Evolutionary conservation across 306 rosid species (phyloP), one percentile per base, ranked within the genome.

Genomic region (Rubus idaeus): DNA sequence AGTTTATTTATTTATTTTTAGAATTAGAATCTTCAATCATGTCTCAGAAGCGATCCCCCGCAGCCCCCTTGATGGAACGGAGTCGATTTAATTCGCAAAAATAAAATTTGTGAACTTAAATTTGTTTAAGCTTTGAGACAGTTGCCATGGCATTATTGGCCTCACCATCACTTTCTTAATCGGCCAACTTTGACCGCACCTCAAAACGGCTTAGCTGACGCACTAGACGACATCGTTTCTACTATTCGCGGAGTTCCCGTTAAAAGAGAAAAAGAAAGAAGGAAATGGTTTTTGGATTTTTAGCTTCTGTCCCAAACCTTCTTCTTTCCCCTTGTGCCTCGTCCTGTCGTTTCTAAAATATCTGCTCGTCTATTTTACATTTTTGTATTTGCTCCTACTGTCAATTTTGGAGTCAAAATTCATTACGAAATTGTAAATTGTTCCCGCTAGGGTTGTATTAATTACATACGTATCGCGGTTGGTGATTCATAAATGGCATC

Each of bases 401-500:
- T 45, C 69, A 60, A 45, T 74, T n/a, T 60, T 45, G 56, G 4
- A 30, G 35, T 66, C 46, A 40, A 6, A 42, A 21, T 73, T 57
- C 2, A 5, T 45, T 10, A 7, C 42, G 30, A 30, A 63, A 17
- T 42, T 23, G 49, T 4, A 16, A n/a, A 44, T 51, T 71, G 75
- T 56, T 46, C 18, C 44, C 60, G 79, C 66, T 51, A 52, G 55
- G 73, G 73, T 62, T 26, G 2, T 58, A 2, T 23, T 37, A n/a
- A 64, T 64, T 40, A 39, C 47, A 44, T 44, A 49, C 23, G 57
- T 5, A 5, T 68, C 9, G 13, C 17, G 47, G 44, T 20, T 62
- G 45, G 58, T 61, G 70, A 55, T 46, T 64, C 12, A 6, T 5
- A 67, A 39, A 94, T 95, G 99, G 94, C 91, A 7, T 87, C 97